Base-by-base conservation (phyloP, 805 yeast genomes). In the Kazachstania psychrophila region DNA sequence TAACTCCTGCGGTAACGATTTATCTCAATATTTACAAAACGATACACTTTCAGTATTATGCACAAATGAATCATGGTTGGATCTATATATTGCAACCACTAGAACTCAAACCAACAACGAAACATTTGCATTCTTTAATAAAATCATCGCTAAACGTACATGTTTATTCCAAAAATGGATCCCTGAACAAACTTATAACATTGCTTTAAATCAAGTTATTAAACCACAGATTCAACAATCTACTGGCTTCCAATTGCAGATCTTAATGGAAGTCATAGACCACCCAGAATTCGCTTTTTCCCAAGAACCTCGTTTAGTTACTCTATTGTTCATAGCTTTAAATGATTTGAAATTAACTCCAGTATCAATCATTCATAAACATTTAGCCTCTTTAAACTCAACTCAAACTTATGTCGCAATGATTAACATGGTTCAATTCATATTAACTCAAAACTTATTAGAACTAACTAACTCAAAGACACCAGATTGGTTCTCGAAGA, bases 201-300 rank as follows among this genome's bases (percentile, higher is more conserved):
- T n/a, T n/a, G n/a, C n/a, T n/a, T n/a, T n/a, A n/a, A n/a, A n/a
- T n/a, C n/a, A n/a, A n/a, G n/a, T n/a, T n/a, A n/a, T n/a, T n/a
- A n/a, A n/a, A n/a, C n/a, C n/a, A n/a, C n/a, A n/a, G n/a, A n/a
- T n/a, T n/a, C n/a, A n/a, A n/a, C n/a, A n/a, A n/a, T n/a, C n/a
- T n/a, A n/a, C n/a, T n/a, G n/a, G n/a, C n/a, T 51, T 56, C 35
- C 37, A 44, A 37, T 39, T 54, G 15, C 43, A 46, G 36, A 39
- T 55, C 18, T 28, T 58, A 10, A 49, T 59, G 62, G 64, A 59
- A 39, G 24, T 58, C 1, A 42, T 58, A 20, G 64, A 59, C 37
- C 64, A 58, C 39, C 57, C 61, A 6, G 54, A 54, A 19, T 36
- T 51, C 15, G 47, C 53, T 40, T 49, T 41, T 20, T 28, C 47